Evolutionary conservation across 2,329 filamentous ascomycete genomes (phyloP).

Genomic region (Alternaria gansuensis): DNA sequence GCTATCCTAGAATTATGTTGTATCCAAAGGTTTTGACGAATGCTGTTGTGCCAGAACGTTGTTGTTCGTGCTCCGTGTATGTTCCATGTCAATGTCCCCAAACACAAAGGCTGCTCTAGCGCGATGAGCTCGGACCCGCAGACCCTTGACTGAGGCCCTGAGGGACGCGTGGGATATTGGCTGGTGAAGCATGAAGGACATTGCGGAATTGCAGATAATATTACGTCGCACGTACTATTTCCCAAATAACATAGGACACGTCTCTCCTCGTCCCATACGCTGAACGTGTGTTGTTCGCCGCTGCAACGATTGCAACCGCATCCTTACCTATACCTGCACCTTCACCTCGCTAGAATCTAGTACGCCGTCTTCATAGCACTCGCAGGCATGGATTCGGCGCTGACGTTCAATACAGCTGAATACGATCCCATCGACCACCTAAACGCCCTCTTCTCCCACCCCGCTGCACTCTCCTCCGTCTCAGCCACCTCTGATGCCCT

Average conservation of each 20-base stretch:
- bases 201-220: conserved; percentile 22
- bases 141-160: conserved; percentile 16
- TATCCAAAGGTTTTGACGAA: neutral
- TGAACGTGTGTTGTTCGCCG: neutral
- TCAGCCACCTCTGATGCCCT: conserved; percentile 77
- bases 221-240: conserved; percentile 14
- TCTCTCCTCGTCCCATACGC: neutral
- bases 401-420: conserved; percentile 65
- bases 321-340: conserved; percentile 47
- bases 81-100: conserved; percentile 7
- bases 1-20: neutral
- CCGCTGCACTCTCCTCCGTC: conserved; percentile 82
- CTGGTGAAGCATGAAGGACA: conserved; percentile 25
- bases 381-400: conserved; percentile 27
- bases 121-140: conserved; percentile 25
- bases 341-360: conserved; percentile 52
- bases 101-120: conserved; percentile 15
- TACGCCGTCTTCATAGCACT: conserved; percentile 32
- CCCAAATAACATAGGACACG: neutral
- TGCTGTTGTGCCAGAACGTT: neutral
- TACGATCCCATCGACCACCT: conserved; percentile 94
- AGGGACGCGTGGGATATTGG: conserved; percentile 11
- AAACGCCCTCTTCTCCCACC: conserved; percentile 91
- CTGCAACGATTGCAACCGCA: conserved; percentile 29
- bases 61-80: conserved; percentile 13